phyloP scores from a whole-genome alignment of 805 yeast genomes.

The Lipomyces lipofer region DNA sequence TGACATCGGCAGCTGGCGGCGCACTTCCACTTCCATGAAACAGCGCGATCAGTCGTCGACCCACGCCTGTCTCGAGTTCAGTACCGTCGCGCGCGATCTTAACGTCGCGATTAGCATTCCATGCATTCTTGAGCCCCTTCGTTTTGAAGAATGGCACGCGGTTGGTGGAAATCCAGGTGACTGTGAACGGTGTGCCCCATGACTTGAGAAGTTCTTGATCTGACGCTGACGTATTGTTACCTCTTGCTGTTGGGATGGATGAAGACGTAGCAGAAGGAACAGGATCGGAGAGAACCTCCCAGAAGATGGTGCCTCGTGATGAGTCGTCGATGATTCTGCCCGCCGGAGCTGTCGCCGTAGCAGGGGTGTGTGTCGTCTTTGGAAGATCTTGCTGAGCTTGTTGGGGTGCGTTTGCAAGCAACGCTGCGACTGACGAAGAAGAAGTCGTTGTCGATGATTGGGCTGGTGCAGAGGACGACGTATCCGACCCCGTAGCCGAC shows the following conservation, averaged over 20 bases:
- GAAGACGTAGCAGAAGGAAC: conserved; percentile 2
- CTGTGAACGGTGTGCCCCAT: conserved; percentile 44
- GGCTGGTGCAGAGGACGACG: neutral
- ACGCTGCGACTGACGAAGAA: neutral
- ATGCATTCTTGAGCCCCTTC: conserved; percentile 40
- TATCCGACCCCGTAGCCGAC: neutral
- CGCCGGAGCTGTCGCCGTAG: conserved; percentile 34
- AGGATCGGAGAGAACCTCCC: conserved; percentile 38
- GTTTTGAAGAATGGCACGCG: conserved; percentile 40
- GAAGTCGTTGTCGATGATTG: neutral
- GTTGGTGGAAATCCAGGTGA: conserved; percentile 41
- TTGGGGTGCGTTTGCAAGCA: neutral
- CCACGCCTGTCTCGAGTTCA: conserved; percentile 43
- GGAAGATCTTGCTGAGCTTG: conserved; percentile 15
- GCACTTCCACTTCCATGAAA: conserved; percentile 28
- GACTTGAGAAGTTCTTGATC: conserved; percentile 20
- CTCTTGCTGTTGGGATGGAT: neutral
- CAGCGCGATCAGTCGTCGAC: conserved; percentile 36
- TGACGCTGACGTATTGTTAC: conserved; percentile 6
- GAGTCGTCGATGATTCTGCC: conserved; percentile 42
- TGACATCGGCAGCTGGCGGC: neutral
- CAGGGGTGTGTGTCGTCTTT: conserved; percentile 31
- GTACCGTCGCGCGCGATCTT: conserved; percentile 48
- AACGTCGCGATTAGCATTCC: conserved; percentile 43
- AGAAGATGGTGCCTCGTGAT: conserved; percentile 42